Conservation (phyloP, 805 yeast genomes). For the Saturnispora bothae region DNA sequence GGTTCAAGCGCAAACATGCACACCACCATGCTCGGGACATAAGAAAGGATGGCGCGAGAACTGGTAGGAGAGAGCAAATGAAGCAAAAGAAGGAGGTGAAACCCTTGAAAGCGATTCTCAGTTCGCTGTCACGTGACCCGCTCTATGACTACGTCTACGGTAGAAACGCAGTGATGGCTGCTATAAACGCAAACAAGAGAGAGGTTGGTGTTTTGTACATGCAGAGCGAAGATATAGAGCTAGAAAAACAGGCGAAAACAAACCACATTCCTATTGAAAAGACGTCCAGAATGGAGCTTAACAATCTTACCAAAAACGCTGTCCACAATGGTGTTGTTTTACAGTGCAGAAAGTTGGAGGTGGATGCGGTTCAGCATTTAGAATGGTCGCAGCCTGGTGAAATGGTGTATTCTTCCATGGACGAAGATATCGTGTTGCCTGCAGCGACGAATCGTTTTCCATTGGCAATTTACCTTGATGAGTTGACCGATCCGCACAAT, state of each 20-base stretch:
- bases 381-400: background rate
- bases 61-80: constrained; percentile 10
- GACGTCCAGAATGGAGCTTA: constrained; percentile 40
- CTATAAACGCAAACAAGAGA: constrained; percentile 41
- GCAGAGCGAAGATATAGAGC: constrained; percentile 25
- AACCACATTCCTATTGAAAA: constrained; percentile 28
- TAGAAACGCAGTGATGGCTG: constrained; percentile 63
- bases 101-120: constrained; percentile 13
- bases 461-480: constrained; percentile 66
- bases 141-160: constrained; percentile 67
- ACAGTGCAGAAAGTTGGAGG: constrained; percentile 46
- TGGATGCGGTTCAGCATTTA: constrained; percentile 8
- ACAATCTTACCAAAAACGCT: constrained; percentile 50
- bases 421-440: background rate
- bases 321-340: constrained; percentile 76
- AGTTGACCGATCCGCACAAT: constrained; percentile 78
- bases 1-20: constrained; percentile 52
- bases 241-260: constrained; percentile 38
- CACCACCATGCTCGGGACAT: constrained; percentile 51
- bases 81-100: constrained; percentile 2
- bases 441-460: constrained; percentile 34
- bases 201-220: constrained; percentile 28
- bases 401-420: background rate
- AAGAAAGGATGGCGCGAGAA: constrained; percentile 12
- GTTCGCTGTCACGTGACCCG: constrained; percentile 28